Evolutionary conservation across 2,329 filamentous ascomycete species (phyloP), one percentile per base, ranked within the genome.

Genomic region (Drechslerella coelobrocha): DNA sequence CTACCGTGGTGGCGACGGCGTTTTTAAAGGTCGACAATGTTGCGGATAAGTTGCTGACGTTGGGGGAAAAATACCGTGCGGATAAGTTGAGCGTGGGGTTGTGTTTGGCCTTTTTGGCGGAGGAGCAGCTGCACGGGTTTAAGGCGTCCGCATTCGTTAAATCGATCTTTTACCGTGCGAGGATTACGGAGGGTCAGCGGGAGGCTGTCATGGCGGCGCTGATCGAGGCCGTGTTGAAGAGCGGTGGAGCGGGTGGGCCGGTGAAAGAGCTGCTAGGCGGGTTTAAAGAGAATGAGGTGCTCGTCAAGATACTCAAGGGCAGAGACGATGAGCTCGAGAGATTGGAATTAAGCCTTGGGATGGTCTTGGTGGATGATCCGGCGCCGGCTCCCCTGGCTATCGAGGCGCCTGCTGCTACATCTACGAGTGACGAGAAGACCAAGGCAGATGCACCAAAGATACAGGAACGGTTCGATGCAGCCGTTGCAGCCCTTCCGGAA

Each of bases 271-370:
- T 86, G 1, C 80, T 93, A n/a, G 87, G 90, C 54, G 80, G 81
- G 3, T 82, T 92, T 57, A 87, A 85, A 2, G 86, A 88, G 72
- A 80, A 82, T 6, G 73, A 72, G 14, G 60, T 65, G 7, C 39
- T 82, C 83, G 7, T 84, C 84, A 27, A 82, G 83, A 39, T 88
- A 2, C 84, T 93, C 37, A 82, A 86, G 34, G 85, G 88, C 41
- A 84, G 86, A 6, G 84, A 88, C 10, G 83, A 91, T 68, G 88
- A 94, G 75, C 84, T 94, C 47, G 86, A 91, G 69, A 84, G 87
- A 51, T 80, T 94, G 17, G 90, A 94, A 79, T 84, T 90, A 79
- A 88, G 86, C 74, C 82, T 95, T 19, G 88, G 90, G 61, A 85
- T 88, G 7, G 85, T 87, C 8, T 85, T 92, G 71, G 84, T 88